A percentile compares a stretch with the other conserved stretches of the same genome.
phyloP scores from a whole-genome alignment of 176 grass and related monocot genomes.

The sorghum (Sorghum bicolor) region DNA sequence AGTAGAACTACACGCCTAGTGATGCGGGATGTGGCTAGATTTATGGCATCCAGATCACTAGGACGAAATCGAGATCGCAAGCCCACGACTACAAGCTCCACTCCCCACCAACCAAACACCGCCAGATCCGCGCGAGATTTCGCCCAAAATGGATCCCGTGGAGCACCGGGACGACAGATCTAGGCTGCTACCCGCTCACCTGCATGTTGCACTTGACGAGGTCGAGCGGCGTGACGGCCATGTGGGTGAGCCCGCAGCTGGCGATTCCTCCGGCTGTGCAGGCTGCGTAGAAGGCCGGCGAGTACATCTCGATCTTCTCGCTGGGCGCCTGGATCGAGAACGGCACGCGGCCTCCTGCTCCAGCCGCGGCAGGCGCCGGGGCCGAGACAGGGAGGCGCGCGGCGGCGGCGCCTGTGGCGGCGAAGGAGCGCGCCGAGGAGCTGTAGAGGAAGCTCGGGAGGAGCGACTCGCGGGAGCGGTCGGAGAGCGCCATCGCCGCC shows the following conservation, averaged over 20 bases:
- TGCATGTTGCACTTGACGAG: slow-evolving; percentile 99
- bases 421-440: slow-evolving; percentile 47
- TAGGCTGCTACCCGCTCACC: slow-evolving; percentile 26
- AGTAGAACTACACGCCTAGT: neutral
- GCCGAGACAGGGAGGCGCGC: slow-evolving; percentile 21
- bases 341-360: slow-evolving; percentile 19
- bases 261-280: slow-evolving; percentile 86
- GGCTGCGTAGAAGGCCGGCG: slow-evolving; percentile 85
- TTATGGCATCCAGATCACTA: neutral
- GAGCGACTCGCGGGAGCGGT: slow-evolving; percentile 75
- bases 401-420: slow-evolving; percentile 10
- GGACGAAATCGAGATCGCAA: neutral
- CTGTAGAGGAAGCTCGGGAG: slow-evolving; percentile 79
- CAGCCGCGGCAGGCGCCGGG: neutral
- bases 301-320: slow-evolving; percentile 82
- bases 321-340: slow-evolving; percentile 65
- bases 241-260: slow-evolving; percentile 96
- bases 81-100: neutral
- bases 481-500: slow-evolving; percentile 67
- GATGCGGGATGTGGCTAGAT: neutral
- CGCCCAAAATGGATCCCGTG: neutral
- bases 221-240: slow-evolving; percentile 93
- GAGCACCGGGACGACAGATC: neutral
- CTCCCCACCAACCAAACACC: neutral
- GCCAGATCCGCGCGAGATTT: slow-evolving; percentile 25